These are phyloP conservation scores for Aspergillus leporis DNA, from an alignment of 495 filamentous ascomycete species.

Conservation along the genomic window DNA sequence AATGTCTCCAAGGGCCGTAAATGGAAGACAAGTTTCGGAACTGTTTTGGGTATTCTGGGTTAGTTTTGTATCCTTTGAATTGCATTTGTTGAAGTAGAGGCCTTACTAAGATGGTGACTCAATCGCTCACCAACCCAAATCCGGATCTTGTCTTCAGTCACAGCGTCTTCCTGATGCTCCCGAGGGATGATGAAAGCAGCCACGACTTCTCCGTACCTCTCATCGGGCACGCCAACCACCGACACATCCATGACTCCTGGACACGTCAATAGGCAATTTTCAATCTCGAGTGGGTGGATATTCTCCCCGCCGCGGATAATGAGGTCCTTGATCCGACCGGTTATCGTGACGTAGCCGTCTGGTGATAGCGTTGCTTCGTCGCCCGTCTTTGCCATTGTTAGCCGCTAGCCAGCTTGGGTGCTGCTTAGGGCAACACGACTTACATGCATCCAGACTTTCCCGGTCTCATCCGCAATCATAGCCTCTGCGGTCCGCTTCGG, in stretches of 20 bases:
- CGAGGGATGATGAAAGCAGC: constrained; percentile 74
- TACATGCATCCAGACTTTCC: constrained; percentile 71
- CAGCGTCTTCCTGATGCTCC: constrained; percentile 17
- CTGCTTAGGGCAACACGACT: constrained; percentile 19
- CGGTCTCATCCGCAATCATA: constrained; percentile 58
- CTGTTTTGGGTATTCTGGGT: constrained; percentile 31
- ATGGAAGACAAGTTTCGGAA: constrained; percentile 90
- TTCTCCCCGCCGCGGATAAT: constrained; percentile 96
- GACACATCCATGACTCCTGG: constrained; percentile 68
- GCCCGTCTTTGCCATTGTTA: constrained; percentile 59
- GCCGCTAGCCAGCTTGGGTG: not conserved
- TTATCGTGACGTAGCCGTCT: constrained; percentile 66
- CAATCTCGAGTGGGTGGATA: constrained; percentile 92
- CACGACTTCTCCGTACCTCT: constrained; percentile 82
- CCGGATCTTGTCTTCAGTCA: constrained; percentile 54
- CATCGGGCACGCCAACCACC: constrained; percentile 82
- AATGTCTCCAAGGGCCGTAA: constrained; percentile 56
- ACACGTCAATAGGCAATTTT: constrained; percentile 83
- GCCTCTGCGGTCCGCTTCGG: constrained; percentile 68
- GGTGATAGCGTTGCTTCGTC: constrained; percentile 89
- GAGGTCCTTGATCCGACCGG: constrained; percentile 83
- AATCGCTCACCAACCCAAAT: constrained; percentile 72
- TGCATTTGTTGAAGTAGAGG: not conserved
- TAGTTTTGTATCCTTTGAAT: not conserved
- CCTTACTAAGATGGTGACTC: constrained; percentile 70